Base-by-base conservation (phyloP, 345 rosid genomes). In the Brassica cretica region DNA sequence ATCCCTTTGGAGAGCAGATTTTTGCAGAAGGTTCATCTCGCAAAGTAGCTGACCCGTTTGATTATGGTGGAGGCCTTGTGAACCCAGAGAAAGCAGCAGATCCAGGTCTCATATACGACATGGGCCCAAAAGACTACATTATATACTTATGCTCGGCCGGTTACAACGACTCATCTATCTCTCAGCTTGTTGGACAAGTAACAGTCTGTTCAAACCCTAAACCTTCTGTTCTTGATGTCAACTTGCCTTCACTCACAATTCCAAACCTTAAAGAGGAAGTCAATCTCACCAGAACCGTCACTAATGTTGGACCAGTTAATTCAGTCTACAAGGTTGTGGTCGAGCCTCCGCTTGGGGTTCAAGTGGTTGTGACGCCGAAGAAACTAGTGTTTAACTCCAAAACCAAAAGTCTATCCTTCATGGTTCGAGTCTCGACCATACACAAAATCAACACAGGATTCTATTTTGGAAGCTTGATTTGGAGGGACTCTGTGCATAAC, bases 51-150 rank as follows among this genome's bases (percentile, higher is more conserved):
- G 84, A 88, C 66, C 55, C 87, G 21, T 88, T 88, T 14, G 87
- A 86, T 56, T 80, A 53, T 8, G 98, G 98, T 18, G 85, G 89
- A 10, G 94, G 92, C 7, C 86, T 88, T 15, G 87, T 88, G 11
- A 84, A 86, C 73, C 88, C 94, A 8, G 82, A 85, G 4, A 78
- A 70, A 37, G 94, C 93, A n/a, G 73, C 78, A 55, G 80, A 84
- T 8, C 91, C 91, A 0, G 93, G 94, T 46, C 80, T 93, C 5
- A 61, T 93, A 3, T 88, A 89, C 67, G 93, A 90, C 44, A 82
- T 89, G 51, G 72, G 78, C 7, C 63, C 82, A 2, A 24, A 78
- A 12, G 89, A 87, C 46, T 89, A 91, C 64, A 64, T 93, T 10
- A 84, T 79, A 3, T 84, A 84, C 76, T 78, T 87, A 2, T 90